Percentiles rank a stretch among this genome's conserved stretches.
Conservation (phyloP, 2,329 filamentous ascomycete genomes). For the Ilyonectria destructans region DNA sequence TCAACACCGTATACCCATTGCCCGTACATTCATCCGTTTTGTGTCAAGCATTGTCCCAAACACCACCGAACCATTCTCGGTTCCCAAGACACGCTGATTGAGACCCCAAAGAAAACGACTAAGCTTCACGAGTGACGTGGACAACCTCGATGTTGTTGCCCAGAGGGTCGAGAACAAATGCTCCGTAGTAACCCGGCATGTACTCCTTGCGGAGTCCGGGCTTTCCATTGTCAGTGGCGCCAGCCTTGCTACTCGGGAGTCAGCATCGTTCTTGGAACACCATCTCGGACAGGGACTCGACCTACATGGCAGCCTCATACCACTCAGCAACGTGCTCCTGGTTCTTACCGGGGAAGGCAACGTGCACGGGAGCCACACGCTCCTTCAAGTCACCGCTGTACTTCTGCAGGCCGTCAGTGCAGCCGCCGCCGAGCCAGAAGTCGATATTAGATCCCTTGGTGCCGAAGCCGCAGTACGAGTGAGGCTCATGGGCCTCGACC, state of each 20-base stretch:
- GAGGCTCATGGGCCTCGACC: constrained; percentile 31
- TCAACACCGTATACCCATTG: constrained; percentile 15
- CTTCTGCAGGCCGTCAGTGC: constrained; percentile 38
- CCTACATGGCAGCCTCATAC: constrained; percentile 47
- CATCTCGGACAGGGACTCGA: background rate
- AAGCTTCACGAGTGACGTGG: constrained; percentile 33
- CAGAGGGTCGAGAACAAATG: constrained; percentile 65
- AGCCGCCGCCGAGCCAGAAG: constrained; percentile 48
- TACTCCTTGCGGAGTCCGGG: constrained; percentile 64
- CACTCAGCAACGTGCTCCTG: constrained; percentile 45
- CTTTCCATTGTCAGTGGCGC: constrained; percentile 65
- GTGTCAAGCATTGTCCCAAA: background rate
- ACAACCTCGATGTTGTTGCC: constrained; percentile 70
- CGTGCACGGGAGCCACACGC: constrained; percentile 42
- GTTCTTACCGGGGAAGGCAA: constrained; percentile 42
- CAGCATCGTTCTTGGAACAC: background rate
- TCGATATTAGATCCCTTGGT: constrained; percentile 35
- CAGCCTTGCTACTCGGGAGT: constrained; percentile 54
- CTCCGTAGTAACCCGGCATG: constrained; percentile 64
- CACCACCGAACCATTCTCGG: background rate
- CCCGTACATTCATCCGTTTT: background rate
- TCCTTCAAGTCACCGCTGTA: constrained; percentile 43
- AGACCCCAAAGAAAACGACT: constrained; percentile 10
- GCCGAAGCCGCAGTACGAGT: constrained; percentile 45
- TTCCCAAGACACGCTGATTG: background rate